Base-by-base conservation (phyloP, 2,329 filamentous ascomycete species). In the Trichoderma hamatum region DNA sequence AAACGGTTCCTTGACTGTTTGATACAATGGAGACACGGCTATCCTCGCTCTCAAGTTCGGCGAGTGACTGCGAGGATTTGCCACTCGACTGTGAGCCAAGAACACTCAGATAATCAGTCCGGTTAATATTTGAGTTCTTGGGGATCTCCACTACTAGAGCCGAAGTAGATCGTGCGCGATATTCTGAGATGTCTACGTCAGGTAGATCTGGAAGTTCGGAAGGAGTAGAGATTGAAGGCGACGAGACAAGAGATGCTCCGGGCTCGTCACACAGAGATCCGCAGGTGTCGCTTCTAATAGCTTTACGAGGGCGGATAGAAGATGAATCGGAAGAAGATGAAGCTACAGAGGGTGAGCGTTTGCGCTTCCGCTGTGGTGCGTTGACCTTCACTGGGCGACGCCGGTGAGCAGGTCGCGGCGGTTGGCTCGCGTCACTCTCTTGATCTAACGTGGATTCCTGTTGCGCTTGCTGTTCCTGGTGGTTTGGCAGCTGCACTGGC, bases 1-100 rank as follows among this genome's bases (percentile, higher is more conserved):
- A 81, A 28, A 84, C 80, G 3, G 80, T 83, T 30, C 72, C 72
- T 65, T 78, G 76, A 68, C 78, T 82, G 46, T 77, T 69, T 30
- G 76, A 72, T 5, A 76, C 74, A 67, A 82, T 63, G 13, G 73
- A 68, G 54, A 78, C 68, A 52, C 76, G 75, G 26, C 75, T 74
- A 70, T 80, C 80, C 59, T 77, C 73, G 46, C 77, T 75, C 58
- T 82, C 80, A 26, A 78, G 78, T 55, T 79, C 76, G 5, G 77
- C 76, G 10, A 82, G 26, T 16, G 77, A 71, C 51, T 79, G 78
- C 3, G 78, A 76, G 2, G 75, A 73, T 26, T 75, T 71, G 11
- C 72, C 75, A 36, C 76, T 78, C 30, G 71, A 72, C 55, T 78
- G 76, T 2, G 77, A 75, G 46, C 75, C 73, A 28, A 72, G 69